Percentiles rank a stretch among this genome's conserved stretches.
phyloP scores from a whole-genome alignment of 1,284 basidiomycete species.

The Puccinia brachypodii region DNA sequence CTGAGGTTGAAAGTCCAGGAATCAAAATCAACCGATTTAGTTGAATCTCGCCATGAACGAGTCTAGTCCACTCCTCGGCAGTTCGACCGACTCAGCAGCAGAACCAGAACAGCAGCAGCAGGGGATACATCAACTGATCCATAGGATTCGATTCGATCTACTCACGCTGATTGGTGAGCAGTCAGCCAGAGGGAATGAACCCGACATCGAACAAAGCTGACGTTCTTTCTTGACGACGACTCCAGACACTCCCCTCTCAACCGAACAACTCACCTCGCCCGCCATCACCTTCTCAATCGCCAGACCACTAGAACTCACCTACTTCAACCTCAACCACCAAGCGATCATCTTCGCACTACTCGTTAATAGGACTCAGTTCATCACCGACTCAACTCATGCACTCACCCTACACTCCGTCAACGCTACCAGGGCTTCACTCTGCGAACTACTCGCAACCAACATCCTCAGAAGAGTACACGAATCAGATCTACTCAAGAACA shows the following conservation, averaged over 20 bases:
- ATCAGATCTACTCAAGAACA: conserved; percentile 14
- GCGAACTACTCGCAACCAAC: conserved; percentile 54
- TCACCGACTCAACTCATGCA: conserved; percentile 42
- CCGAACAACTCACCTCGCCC: conserved; percentile 41
- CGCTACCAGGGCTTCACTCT: conserved; percentile 53
- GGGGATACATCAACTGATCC: conserved; percentile 19
- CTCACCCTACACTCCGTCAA: conserved; percentile 50
- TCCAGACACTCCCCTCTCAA: conserved; percentile 42
- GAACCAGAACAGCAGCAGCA: not conserved
- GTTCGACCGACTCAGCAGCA: too few species aligned
- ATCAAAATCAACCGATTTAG: too few species aligned
- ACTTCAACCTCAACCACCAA: conserved; percentile 26
- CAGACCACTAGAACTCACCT: conserved; percentile 36
- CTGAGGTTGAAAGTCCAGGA: too few species aligned
- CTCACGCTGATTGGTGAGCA: conserved; percentile 11
- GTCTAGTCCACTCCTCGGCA: too few species aligned
- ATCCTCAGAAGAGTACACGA: conserved; percentile 51
- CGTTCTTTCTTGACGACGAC: not conserved
- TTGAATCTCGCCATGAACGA: too few species aligned
- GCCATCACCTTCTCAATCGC: conserved; percentile 46
- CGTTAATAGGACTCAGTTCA: conserved; percentile 46
- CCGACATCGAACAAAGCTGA: not conserved
- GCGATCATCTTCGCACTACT: conserved; percentile 43
- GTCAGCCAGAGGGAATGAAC: not conserved
- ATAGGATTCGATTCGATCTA: conserved; percentile 19